Conservation (phyloP, 1,139 yeast species). For the Kurtzmaniella quercitrusa region DNA sequence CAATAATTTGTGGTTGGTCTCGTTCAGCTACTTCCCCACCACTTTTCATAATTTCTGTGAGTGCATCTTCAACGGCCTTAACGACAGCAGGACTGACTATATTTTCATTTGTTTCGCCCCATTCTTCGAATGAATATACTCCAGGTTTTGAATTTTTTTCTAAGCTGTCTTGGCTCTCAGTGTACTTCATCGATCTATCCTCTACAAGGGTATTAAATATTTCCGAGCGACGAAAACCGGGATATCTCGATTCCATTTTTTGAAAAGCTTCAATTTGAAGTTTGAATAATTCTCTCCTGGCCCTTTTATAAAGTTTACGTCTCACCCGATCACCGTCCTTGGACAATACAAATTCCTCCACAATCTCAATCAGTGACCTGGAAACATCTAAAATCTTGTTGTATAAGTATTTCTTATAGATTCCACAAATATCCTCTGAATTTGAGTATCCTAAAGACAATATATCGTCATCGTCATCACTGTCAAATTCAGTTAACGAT, state of each 20-base stretch:
- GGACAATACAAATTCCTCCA: constrained; percentile 22
- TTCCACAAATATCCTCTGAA: constrained; percentile 44
- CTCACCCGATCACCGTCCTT: constrained; percentile 8
- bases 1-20: background rate
- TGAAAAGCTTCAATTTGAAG: constrained; percentile 52
- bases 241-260: constrained; percentile 44
- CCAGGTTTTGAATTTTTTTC: background rate
- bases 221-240: constrained; percentile 47
- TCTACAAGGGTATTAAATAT: constrained; percentile 9
- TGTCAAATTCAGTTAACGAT: constrained; percentile 17
- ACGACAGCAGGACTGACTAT: constrained; percentile 43
- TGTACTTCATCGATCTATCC: constrained; percentile 1
- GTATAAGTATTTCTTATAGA: constrained; percentile 42
- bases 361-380: constrained; percentile 20
- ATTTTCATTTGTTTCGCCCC: constrained; percentile 11
- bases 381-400: constrained; percentile 23
- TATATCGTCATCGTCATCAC: constrained; percentile 19
- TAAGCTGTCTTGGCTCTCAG: constrained; percentile 2
- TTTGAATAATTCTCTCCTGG: constrained; percentile 53
- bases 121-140: constrained; percentile 15
- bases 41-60: constrained; percentile 54
- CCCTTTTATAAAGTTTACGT: constrained; percentile 31
- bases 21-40: constrained; percentile 1
- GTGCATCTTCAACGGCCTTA: constrained; percentile 68
- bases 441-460: constrained; percentile 38